A percentile compares a stretch with the other conserved stretches of the same genome.
These are phyloP conservation scores for Aspergillus avenaceus DNA, from an alignment of 495 filamentous ascomycete species.

Conservation along the genomic window DNA sequence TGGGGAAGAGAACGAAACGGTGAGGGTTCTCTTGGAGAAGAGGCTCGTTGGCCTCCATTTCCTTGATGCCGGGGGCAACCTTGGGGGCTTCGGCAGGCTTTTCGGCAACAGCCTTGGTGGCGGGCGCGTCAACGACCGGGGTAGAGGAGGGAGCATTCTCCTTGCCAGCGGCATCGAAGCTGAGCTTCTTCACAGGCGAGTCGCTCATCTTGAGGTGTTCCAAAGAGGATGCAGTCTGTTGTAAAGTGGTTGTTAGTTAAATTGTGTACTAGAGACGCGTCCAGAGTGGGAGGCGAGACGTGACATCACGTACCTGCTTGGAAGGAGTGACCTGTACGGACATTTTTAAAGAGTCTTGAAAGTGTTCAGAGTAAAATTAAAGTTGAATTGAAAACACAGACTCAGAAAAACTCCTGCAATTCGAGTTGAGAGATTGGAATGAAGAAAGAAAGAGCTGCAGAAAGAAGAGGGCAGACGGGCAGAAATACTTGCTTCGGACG, in stretches of 20 bases:
- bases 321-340: constrained; percentile 74
- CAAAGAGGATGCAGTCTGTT: constrained; percentile 77
- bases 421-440: constrained; percentile 16
- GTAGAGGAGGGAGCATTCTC: constrained; percentile 70
- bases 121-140: constrained; percentile 43
- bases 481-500: constrained; percentile 29
- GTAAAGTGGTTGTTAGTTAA: constrained; percentile 21
- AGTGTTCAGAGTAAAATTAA: constrained; percentile 4
- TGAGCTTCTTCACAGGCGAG: constrained; percentile 84
- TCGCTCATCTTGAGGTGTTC: constrained; percentile 86
- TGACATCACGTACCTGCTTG: constrained; percentile 69
- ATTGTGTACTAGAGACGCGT: constrained; percentile 28
- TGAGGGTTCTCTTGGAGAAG: constrained; percentile 93
- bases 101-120: constrained; percentile 46
- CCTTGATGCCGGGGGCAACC: constrained; percentile 60
- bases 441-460: constrained; percentile 20
- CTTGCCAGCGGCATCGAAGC: constrained; percentile 69
- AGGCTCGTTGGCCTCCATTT: constrained; percentile 78
- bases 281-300: constrained; percentile 28
- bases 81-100: constrained; percentile 41
- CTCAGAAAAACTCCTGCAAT: constrained; percentile 11
- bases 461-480: constrained; percentile 18
- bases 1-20: constrained; percentile 96
- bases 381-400: constrained; percentile 18
- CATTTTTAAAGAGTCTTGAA: constrained; percentile 47